phyloP scores from a whole-genome alignment of 2,329 filamentous ascomycete genomes.

The Ceratocystis eucalypticola region DNA sequence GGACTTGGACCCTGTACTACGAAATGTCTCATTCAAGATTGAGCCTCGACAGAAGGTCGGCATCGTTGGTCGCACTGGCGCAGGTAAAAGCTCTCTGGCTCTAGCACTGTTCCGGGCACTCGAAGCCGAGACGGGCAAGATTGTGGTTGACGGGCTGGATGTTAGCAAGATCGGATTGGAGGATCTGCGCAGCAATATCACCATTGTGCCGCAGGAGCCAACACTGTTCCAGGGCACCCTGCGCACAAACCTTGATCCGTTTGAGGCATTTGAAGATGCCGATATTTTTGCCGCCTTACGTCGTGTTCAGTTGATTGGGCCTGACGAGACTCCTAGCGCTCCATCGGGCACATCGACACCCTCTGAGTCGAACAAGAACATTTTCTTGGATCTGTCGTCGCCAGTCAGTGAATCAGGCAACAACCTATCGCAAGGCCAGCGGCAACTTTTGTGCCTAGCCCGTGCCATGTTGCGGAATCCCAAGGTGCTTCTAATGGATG shows the following conservation, averaged over 20 bases:
- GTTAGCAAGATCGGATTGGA: slow-evolving; percentile 82
- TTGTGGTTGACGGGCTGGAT: slow-evolving; percentile 82
- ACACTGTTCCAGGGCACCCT: slow-evolving; percentile 90
- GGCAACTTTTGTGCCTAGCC: slow-evolving; percentile 85
- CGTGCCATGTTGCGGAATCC: slow-evolving; percentile 83
- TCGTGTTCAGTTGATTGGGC: slow-evolving; percentile 73
- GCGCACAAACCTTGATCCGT: slow-evolving; percentile 84
- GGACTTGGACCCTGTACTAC: slow-evolving; percentile 77
- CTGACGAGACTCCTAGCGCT: slow-evolving; percentile 32
- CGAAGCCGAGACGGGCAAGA: slow-evolving; percentile 79
- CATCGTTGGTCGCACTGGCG: slow-evolving; percentile 88
- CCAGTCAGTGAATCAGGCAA: slow-evolving; percentile 78
- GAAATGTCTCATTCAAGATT: slow-evolving; percentile 74
- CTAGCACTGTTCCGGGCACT: slow-evolving; percentile 86
- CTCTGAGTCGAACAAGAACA: slow-evolving; percentile 69
- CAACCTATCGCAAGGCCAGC: slow-evolving; percentile 90
- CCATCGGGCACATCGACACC: slow-evolving; percentile 24
- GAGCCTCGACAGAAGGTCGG: slow-evolving; percentile 81
- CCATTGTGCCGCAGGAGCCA: slow-evolving; percentile 94
- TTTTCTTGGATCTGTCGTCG: slow-evolving; percentile 78
- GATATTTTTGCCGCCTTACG: slow-evolving; percentile 77
- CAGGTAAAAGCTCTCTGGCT: slow-evolving; percentile 90
- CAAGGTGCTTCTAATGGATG: slow-evolving; percentile 95
- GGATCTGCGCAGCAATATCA: slow-evolving; percentile 83
- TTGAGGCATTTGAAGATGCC: slow-evolving; percentile 75